Base-by-base conservation (phyloP, 2,329 filamentous ascomycete genomes). In the Ampelomyces quisqualis region DNA sequence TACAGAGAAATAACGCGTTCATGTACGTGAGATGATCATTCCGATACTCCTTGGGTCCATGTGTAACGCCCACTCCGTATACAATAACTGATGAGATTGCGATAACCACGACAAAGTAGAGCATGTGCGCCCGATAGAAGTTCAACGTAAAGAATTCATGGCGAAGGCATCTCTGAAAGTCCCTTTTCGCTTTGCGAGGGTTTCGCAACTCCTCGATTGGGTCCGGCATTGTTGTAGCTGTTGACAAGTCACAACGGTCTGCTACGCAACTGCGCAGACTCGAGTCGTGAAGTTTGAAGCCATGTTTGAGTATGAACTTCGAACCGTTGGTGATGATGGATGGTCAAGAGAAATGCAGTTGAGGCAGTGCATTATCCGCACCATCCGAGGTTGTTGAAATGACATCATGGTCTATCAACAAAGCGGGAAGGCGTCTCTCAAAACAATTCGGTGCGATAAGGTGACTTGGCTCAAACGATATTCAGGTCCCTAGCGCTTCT, bases 31-130 rank as follows among this genome's bases (percentile, higher is more conserved):
- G 22, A 22, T 51, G 51, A 5, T 40, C 51, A 23, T 45, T 39
- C 7, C 42, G 26, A n/a, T 48, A 35, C 20, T 51, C 51, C 10
- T 53, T 44, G 6, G 53, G 46, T n/a, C 55, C 56, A 40, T 53
- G 49, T 9, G 50, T 55, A 18, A 56, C 35, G 4, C 61, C 61
- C 27, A 58, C 53, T 3, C 59, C 60, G 17, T 64, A 65, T 3
- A 65, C 42, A 28, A 64, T 49, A 4, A 61, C 45, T 1, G 60
- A 65, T 1, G 53, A 51, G 6, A 63, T 38, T 3, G 53, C 44
- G 20, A 61, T 65, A 4, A 57, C 48, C 15, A 57, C 18, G 9
- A 63, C 42, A 14, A 64, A 64, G 23, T 62, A 65, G 7, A 63
- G 45, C 59, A 64, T 62, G 27, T 64, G 62, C 26, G 53, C 44